phyloP scores from a whole-genome alignment of 1,284 basidiomycete species.

The Apiotrichum laibachii region DNA sequence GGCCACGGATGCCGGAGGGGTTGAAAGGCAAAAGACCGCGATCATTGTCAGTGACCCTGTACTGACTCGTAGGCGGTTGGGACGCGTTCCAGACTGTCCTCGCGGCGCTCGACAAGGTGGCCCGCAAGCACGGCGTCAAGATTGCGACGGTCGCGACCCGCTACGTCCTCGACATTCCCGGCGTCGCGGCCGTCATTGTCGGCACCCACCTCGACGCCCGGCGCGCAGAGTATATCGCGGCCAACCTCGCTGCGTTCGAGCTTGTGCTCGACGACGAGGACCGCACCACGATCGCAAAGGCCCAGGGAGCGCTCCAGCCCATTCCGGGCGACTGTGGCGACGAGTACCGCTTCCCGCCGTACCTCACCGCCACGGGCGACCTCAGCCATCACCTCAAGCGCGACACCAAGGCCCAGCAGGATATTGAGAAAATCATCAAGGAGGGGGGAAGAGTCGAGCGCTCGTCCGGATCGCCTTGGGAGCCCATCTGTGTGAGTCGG shows the following conservation, averaged over 20 bases:
- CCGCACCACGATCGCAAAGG: neutral
- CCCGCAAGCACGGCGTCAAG: slow-evolving; percentile 17
- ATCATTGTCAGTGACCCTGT: neutral
- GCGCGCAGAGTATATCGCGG: neutral
- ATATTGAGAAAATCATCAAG: slow-evolving; percentile 5
- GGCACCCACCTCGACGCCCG: slow-evolving; percentile 6
- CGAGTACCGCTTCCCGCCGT: slow-evolving; percentile 17
- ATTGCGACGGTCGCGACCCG: slow-evolving; percentile 18
- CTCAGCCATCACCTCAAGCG: neutral
- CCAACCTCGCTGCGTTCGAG: neutral
- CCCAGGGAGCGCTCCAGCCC: neutral
- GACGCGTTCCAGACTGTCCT: slow-evolving; percentile 17
- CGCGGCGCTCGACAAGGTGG: slow-evolving; percentile 12
- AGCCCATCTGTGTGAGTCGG: slow-evolving; percentile 14
- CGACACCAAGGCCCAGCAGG: neutral
- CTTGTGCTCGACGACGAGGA: slow-evolving; percentile 9
- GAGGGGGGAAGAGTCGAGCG: slow-evolving; percentile 10
- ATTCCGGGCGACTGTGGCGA: slow-evolving; percentile 13
- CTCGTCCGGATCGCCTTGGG: slow-evolving; percentile 12
- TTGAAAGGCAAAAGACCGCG: neutral
- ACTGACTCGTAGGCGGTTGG: slow-evolving; percentile 22
- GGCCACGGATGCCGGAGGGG: neutral
- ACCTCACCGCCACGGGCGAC: slow-evolving; percentile 4
- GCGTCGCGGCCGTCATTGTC: slow-evolving; percentile 16
- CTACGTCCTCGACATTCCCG: slow-evolving; percentile 19